Evolutionary conservation across 2,329 filamentous ascomycete genomes (phyloP).

Genomic region (Hypoxylon sp.): DNA sequence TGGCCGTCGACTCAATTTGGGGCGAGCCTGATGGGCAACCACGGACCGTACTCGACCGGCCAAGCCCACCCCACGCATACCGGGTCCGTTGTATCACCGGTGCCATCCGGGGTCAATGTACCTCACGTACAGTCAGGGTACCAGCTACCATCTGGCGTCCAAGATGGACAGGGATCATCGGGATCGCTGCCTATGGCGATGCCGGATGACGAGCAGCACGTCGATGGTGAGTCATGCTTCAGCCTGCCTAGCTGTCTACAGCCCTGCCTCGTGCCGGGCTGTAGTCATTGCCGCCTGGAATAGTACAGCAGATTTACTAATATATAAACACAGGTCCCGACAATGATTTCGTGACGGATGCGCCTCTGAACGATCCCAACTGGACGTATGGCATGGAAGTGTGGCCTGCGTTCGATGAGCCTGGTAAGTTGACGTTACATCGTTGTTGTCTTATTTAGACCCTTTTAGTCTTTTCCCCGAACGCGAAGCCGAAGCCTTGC

Average conservation of each 20-base stretch:
- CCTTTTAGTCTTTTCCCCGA: constrained; percentile 19
- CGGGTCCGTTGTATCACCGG: neutral
- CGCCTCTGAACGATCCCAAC: constrained; percentile 13
- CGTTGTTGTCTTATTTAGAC: constrained; percentile 10
- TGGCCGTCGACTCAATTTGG: neutral
- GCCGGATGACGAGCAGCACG: constrained; percentile 1
- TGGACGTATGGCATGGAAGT: constrained; percentile 53
- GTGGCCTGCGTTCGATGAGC: constrained; percentile 43
- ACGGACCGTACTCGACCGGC: neutral
- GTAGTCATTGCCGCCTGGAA: constrained; percentile 34
- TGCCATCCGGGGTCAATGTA: neutral
- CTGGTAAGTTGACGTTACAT: constrained; percentile 33
- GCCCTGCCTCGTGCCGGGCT: constrained; percentile 35
- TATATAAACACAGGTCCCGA: constrained; percentile 29
- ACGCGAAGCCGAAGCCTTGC: neutral
- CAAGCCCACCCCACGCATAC: neutral
- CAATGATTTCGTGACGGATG: neutral
- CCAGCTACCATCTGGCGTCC: neutral
- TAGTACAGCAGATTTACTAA: constrained; percentile 19
- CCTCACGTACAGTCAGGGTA: neutral
- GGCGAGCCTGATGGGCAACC: too few relatives aligned
- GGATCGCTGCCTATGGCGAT: neutral
- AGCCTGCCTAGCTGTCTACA: constrained; percentile 27
- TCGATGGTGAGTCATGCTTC: constrained; percentile 38
- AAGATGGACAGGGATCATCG: constrained; percentile 1